Evolutionary conservation across 1,284 basidiomycete species (phyloP), one percentile per base, ranked within the genome.

Genomic region (Boletus albobrunnescens): DNA sequence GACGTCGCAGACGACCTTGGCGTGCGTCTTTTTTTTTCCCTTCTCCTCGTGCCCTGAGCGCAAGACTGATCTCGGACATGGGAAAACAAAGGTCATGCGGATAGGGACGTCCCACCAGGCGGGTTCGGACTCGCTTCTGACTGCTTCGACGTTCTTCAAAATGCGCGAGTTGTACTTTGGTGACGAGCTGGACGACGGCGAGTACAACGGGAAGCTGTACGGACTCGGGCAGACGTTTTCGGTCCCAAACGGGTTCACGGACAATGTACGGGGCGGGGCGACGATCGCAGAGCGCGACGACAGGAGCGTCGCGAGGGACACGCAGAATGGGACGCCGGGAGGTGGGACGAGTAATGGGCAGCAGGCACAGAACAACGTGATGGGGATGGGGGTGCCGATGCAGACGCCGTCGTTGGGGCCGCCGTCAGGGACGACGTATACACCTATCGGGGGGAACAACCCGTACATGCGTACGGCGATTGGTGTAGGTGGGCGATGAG

Each of bases 91-190:
- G 47, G 52, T 56, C 44, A 77, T 85, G 69, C 82, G 94, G 46
- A 91, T 96, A 66, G 94, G 94, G 4, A 82, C 86, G 16, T 91
- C 94, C 50, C 94, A 97, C 67, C 94, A 97, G 72, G 94, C 95
- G 12, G 95, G 96, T 16, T 94, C 91, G 23, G 96, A 99, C 67
- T 92, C 89, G 17, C 82, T 98, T 28, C 78, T 99, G 44, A 98
- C 94, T 12, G 86, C 93, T 2, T 83, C 84, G 6, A 92, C 91
- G 0, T 98, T 97, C 72, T 98, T 98, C 86, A 91, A 94, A 68
- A 91, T 97, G 80, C 84, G 91, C 27, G 83, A 91, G 57, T 72
- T 87, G 35, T 97, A 94, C 73, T 98, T 97, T 71, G 81, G 87
- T 53, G 88, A 92, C 63, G 72, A 79, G 31, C 81, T 97, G 47